Evolutionary conservation across 2,329 filamentous ascomycete genomes (phyloP).

Genomic region (Metarhizium humberi): DNA sequence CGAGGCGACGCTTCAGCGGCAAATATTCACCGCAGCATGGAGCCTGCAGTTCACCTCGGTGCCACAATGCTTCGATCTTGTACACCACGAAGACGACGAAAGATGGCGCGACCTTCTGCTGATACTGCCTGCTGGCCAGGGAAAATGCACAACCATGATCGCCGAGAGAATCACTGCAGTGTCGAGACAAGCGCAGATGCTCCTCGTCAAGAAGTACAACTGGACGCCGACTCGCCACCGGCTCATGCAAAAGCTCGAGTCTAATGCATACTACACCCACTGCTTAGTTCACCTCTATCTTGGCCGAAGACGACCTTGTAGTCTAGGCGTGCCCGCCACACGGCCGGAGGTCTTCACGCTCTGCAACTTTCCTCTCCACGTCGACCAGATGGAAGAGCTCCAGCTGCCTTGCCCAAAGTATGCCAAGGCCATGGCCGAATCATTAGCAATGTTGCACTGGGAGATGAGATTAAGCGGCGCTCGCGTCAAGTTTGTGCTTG

Average conservation of each 20-base stretch:
- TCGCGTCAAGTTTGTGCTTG: conserved; percentile 48
- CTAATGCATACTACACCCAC: conserved; percentile 23
- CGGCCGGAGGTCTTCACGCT: conserved; percentile 25
- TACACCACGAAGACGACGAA: not conserved
- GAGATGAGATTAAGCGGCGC: conserved; percentile 35
- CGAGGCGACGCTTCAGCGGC: conserved; percentile 1
- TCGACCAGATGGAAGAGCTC: conserved; percentile 39
- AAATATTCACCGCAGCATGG: not conserved
- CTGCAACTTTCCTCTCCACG: conserved; percentile 38
- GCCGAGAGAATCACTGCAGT: conserved; percentile 19
- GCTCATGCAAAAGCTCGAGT: conserved; percentile 10
- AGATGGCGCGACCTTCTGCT: conserved; percentile 11
- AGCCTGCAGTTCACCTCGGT: not conserved
- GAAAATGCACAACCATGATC: conserved; percentile 17
- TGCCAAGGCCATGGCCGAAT: conserved; percentile 35
- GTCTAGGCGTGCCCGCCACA: not conserved
- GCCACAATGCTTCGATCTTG: not conserved
- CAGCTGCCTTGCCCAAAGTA: conserved; percentile 24
- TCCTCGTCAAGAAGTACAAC: conserved; percentile 13
- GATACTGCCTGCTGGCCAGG: conserved; percentile 11
- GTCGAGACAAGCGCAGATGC: conserved; percentile 4
- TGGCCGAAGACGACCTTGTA: conserved; percentile 21
- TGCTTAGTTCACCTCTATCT: conserved; percentile 42
- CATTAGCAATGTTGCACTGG: conserved; percentile 43
- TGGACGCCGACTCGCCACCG: not conserved